A percentile compares a stretch with the other conserved stretches of the same genome.
phyloP scores from a whole-genome alignment of 169 alveolate genomes.

The Eimeria maxima region DNA sequence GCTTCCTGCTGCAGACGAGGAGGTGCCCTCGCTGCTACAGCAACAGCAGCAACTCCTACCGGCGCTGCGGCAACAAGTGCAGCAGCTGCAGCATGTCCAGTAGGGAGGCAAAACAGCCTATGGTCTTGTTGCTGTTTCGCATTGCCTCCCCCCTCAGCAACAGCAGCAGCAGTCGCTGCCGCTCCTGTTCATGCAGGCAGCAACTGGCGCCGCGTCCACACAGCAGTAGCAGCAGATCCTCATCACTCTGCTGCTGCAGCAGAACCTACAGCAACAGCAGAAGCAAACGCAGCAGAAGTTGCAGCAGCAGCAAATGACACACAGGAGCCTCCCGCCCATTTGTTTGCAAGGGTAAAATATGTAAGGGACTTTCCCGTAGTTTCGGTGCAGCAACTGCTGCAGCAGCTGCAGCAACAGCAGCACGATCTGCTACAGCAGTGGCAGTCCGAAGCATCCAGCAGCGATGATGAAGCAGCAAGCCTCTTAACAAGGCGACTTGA shows the following conservation, averaged over 20 bases:
- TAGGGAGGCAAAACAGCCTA: neutral
- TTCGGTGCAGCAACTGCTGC: conserved; percentile 23
- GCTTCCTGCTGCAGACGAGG: neutral
- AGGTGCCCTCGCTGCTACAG: neutral
- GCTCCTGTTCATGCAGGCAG: neutral
- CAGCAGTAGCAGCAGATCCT: neutral
- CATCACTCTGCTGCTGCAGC: neutral
- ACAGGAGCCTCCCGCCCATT: neutral
- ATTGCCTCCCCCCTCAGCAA: neutral
- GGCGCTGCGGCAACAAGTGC: neutral
- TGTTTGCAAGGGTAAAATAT: conserved; percentile 3
- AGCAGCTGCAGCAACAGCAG: conserved; percentile 50
- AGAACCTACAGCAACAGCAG: neutral
- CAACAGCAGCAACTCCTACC: neutral
- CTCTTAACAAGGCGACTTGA: neutral
- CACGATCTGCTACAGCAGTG: conserved; percentile 30
- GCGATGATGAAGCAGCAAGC: neutral
- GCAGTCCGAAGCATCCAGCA: conserved; percentile 14
- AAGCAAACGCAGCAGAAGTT: neutral
- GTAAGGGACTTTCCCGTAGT: neutral
- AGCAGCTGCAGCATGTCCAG: neutral
- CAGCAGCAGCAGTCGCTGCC: neutral
- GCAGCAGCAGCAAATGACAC: conserved; percentile 21
- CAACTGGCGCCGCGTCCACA: neutral
- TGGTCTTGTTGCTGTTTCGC: neutral